Conservation (phyloP, 108 stramenopile species). For the Aurantiochytrium sp. region DNA sequence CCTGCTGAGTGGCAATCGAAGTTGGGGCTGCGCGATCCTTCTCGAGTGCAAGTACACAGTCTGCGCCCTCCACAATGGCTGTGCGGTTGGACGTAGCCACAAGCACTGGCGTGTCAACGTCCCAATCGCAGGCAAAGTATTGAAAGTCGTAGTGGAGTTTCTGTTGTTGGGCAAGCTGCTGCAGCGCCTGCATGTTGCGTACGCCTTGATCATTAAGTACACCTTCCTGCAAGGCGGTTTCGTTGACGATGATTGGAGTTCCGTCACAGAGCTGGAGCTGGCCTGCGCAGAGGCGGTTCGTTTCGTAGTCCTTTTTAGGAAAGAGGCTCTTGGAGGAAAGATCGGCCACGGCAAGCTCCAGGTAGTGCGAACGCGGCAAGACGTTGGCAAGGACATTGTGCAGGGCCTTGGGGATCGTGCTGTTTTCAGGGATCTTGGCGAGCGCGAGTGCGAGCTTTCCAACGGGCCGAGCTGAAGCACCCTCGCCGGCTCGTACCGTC, state of each 20-base stretch:
- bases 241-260: not conserved
- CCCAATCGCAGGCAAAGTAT: not conserved
- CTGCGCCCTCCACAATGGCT: not conserved
- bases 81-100: not conserved
- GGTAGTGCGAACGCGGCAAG: not conserved
- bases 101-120: not conserved
- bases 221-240: not conserved
- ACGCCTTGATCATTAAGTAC: not conserved
- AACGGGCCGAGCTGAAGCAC: not conserved
- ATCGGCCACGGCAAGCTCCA: not conserved
- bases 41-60: not conserved
- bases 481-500: not conserved
- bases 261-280: not conserved
- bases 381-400: not conserved
- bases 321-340: not conserved
- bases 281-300: conserved; percentile 8
- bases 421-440: not conserved
- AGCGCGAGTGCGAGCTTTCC: not conserved
- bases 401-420: not conserved
- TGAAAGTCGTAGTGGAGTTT: not conserved
- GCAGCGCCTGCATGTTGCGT: not conserved
- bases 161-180: not conserved
- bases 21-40: not conserved
- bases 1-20: not conserved
- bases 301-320: conserved; percentile 10